Conservation (phyloP, 306 rosid species). For the Glycine tomentella region DNA sequence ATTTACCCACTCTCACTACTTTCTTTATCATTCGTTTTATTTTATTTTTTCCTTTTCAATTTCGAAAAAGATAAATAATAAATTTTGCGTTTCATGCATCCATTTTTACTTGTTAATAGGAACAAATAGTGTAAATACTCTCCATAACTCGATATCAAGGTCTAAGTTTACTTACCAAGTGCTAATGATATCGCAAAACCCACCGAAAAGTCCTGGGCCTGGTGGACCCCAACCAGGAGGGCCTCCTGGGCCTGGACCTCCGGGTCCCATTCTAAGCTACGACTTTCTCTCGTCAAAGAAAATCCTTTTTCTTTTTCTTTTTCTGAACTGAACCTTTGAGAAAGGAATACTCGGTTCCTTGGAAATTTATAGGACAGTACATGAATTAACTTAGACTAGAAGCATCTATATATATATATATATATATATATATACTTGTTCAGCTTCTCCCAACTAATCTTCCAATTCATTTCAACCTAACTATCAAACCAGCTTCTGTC, state of each 20-base stretch:
- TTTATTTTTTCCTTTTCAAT: no score
- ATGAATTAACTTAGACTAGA: constrained; percentile 34
- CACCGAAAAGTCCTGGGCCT: constrained; percentile 55
- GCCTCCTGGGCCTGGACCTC: constrained; percentile 50
- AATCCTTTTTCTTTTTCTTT: no score
- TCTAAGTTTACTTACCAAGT: constrained; percentile 58
- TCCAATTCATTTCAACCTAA: constrained; percentile 53
- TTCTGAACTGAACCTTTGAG: not conserved
- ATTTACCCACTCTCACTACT: not conserved
- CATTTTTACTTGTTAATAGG: not conserved
- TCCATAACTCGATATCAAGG: not conserved
- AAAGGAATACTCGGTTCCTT: not conserved
- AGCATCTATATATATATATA: constrained; percentile 38
- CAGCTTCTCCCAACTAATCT: constrained; percentile 48
- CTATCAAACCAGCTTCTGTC: constrained; percentile 44
- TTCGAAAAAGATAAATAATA: not conserved
- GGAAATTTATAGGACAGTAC: constrained; percentile 27
- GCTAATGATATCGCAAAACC: constrained; percentile 50
- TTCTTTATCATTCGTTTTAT: not conserved
- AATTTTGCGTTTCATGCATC: not conserved
- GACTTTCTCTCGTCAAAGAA: not conserved
- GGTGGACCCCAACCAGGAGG: constrained; percentile 57
- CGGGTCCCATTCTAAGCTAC: constrained; percentile 47
- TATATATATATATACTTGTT: not conserved
- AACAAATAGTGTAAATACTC: not conserved